These are phyloP conservation scores for Russula griseocarnosa DNA, from an alignment of 768 basidiomycete genomes.

Conservation along the genomic window DNA sequence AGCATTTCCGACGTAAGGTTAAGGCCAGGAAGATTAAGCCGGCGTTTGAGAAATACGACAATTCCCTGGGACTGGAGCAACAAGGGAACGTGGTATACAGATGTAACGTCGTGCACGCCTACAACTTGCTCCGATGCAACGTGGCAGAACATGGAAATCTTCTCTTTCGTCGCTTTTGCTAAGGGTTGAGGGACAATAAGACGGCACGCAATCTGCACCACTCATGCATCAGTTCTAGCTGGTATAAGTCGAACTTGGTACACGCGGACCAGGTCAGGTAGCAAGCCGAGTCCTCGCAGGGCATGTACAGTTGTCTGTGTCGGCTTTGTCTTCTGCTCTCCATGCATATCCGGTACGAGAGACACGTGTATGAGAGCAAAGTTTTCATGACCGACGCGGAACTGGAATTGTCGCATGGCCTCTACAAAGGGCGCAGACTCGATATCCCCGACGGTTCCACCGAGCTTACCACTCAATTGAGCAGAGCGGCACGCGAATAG, in stretches of 20 bases:
- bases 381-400: conserved; percentile 93
- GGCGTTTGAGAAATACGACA: conserved; percentile 71
- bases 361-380: conserved; percentile 97
- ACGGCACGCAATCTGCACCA: conserved; percentile 83
- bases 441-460: conserved; percentile 97
- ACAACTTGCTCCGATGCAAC: conserved; percentile 86
- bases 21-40: conserved; percentile 68
- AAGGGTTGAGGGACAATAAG: conserved; percentile 75
- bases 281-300: conserved; percentile 83
- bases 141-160: conserved; percentile 99
- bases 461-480: conserved; percentile 54
- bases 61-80: conserved; percentile 92
- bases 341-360: conserved; percentile 97
- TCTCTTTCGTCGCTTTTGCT: conserved; percentile 82
- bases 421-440: conserved; percentile 98
- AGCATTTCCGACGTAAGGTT: conserved; percentile 52
- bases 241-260: neutral
- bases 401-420: conserved; percentile 99
- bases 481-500: neutral
- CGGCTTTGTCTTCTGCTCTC: conserved; percentile 98
- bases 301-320: conserved; percentile 97
- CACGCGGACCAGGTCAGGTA: conserved; percentile 79
- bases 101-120: conserved; percentile 93
- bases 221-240: neutral
- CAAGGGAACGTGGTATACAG: conserved; percentile 95